Evolutionary conservation across 1,284 basidiomycete genomes (phyloP).

Genomic region (Microbotryum scabiosae): DNA sequence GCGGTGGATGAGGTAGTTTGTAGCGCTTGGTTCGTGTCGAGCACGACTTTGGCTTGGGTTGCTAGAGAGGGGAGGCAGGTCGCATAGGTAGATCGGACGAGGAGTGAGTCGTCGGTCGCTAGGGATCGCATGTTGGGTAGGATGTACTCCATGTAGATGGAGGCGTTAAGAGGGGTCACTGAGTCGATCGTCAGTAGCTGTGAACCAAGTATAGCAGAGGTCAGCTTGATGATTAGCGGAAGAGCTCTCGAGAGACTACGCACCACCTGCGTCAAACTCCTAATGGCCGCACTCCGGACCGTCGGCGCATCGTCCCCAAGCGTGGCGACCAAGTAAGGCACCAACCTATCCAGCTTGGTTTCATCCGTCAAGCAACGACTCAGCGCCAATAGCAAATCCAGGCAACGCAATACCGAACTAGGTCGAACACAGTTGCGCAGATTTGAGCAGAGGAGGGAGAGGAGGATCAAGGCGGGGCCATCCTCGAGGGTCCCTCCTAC

Average conservation of each 20-base stretch:
- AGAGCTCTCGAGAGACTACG: slow-evolving; percentile 37
- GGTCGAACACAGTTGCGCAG: slow-evolving; percentile 81
- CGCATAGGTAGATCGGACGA: slow-evolving; percentile 83
- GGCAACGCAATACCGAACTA: slow-evolving; percentile 71
- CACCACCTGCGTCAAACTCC: slow-evolving; percentile 76
- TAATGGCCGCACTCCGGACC: slow-evolving; percentile 69
- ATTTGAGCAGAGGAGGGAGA: slow-evolving; percentile 80
- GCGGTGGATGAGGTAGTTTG: slow-evolving; percentile 45
- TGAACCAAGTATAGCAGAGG: background rate
- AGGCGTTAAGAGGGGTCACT: slow-evolving; percentile 75
- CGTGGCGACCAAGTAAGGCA: slow-evolving; percentile 84
- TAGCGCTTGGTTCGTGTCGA: slow-evolving; percentile 86
- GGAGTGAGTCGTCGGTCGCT: slow-evolving; percentile 70
- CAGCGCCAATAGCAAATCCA: slow-evolving; percentile 81
- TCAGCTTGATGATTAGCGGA: background rate
- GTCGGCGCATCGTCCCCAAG: slow-evolving; percentile 73
- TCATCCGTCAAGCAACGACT: slow-evolving; percentile 81
- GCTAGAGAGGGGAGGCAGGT: slow-evolving; percentile 77
- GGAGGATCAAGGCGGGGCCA: slow-evolving; percentile 67
- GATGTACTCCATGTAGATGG: slow-evolving; percentile 88
- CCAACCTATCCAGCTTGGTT: slow-evolving; percentile 85
- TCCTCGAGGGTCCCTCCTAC: slow-evolving; percentile 45
- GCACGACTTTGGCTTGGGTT: slow-evolving; percentile 69
- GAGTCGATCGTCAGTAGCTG: slow-evolving; percentile 76
- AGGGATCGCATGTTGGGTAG: slow-evolving; percentile 81